A percentile compares a stretch with the other conserved stretches of the same genome.
These are phyloP conservation scores for Gastrodia elata DNA, from an alignment of 106 monocot species.

Conservation along the genomic window DNA sequence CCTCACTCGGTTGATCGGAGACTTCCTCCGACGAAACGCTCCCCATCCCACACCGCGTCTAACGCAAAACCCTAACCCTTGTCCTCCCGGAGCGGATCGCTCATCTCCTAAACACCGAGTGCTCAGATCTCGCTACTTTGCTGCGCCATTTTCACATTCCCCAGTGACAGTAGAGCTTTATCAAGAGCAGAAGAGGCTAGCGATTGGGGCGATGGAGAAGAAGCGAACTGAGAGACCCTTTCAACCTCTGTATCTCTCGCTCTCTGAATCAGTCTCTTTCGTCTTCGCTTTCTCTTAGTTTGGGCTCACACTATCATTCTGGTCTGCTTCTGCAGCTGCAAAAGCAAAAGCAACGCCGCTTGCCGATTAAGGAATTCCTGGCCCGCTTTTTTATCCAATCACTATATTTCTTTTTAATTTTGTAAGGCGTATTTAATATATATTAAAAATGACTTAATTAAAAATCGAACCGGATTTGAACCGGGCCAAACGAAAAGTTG, in stretches of 20 bases:
- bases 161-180: background rate
- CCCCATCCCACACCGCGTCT: background rate
- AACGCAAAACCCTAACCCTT: slow-evolving; percentile 14
- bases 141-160: background rate
- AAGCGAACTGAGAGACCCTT: background rate
- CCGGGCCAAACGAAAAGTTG: too few species aligned
- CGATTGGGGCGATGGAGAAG: slow-evolving; percentile 5
- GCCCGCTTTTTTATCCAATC: slow-evolving; percentile 13
- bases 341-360: slow-evolving; percentile 18
- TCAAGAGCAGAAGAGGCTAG: background rate
- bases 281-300: slow-evolving; percentile 1
- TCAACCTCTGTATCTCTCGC: background rate
- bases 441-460: too few species aligned
- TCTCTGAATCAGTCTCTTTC: background rate
- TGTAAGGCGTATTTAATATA: too few species aligned
- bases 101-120: background rate
- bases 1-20: slow-evolving; percentile 46
- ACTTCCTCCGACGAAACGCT: slow-evolving; percentile 55
- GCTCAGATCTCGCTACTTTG: background rate
- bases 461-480: too few species aligned
- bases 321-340: slow-evolving; percentile 6
- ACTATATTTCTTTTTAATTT: too few species aligned
- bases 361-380: slow-evolving; percentile 8
- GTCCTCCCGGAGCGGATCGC: slow-evolving; percentile 4
- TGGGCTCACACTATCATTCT: slow-evolving; percentile 7